Conservation (phyloP, 192 early-diverging fungal species). For the Piromyces finnis region DNA sequence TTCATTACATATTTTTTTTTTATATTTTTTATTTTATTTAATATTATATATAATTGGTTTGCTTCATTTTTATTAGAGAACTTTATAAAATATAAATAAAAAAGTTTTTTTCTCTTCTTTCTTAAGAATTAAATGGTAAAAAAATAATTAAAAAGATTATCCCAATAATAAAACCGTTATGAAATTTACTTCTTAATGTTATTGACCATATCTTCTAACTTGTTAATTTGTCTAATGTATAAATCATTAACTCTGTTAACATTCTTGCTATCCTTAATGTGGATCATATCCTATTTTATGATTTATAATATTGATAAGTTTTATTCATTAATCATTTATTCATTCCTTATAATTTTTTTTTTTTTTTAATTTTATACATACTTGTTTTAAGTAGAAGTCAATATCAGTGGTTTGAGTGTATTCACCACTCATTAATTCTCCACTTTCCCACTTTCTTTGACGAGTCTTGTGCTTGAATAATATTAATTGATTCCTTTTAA, state of each 20-base stretch:
- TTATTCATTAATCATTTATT: no score
- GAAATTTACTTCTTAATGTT: not conserved
- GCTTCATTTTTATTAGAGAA: no score
- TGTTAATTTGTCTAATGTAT: constrained; percentile 88
- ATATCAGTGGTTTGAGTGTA: constrained; percentile 62
- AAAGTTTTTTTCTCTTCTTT: no score
- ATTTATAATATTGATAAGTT: not conserved
- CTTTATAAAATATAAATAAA: no score
- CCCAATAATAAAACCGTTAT: no score
- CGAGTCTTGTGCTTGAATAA: constrained; percentile 88
- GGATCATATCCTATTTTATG: constrained; percentile 55
- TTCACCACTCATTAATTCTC: constrained; percentile 73
- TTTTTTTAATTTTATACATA: not conserved
- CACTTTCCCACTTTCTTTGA: constrained; percentile 65
- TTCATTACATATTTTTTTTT: no score
- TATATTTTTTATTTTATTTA: no score
- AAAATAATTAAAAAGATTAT: no score
- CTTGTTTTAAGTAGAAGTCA: constrained; percentile 81
- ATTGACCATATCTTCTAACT: constrained; percentile 32
- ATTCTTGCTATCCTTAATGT: constrained; percentile 86
- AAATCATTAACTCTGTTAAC: constrained; percentile 84
- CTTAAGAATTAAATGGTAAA: no score
- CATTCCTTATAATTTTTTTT: no score
- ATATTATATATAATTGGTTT: no score
- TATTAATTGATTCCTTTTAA: constrained; percentile 51